These are phyloP conservation scores for Arthrocladium fulminans DNA, from an alignment of 2,329 filamentous ascomycete species.

Conservation along the genomic window DNA sequence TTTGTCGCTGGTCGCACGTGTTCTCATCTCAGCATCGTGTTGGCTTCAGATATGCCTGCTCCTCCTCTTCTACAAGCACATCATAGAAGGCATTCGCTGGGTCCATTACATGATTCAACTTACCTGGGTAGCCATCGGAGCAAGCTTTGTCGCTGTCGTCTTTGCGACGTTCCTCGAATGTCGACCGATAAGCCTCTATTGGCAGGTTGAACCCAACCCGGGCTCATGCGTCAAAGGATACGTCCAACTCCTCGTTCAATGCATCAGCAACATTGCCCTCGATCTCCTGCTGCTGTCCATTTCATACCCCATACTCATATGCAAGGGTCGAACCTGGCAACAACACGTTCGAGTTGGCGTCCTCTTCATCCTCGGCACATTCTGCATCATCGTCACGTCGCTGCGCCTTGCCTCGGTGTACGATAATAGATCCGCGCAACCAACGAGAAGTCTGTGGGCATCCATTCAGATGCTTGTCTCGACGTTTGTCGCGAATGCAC, in stretches of 20 bases:
- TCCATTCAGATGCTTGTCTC: constrained; percentile 31
- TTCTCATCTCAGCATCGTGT: constrained; percentile 21
- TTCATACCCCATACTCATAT: constrained; percentile 25
- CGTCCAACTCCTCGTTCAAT: constrained; percentile 28
- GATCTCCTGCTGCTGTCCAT: constrained; percentile 26
- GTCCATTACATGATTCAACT: constrained; percentile 20
- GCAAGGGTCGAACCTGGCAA: constrained; percentile 15
- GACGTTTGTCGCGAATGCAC: constrained; percentile 32
- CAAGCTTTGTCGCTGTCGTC: constrained; percentile 28
- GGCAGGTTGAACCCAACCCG: constrained; percentile 43
- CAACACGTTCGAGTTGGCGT: constrained; percentile 28
- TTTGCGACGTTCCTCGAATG: constrained; percentile 31
- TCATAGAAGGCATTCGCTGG: constrained; percentile 19
- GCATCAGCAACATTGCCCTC: constrained; percentile 29
- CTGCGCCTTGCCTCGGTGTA: constrained; percentile 33
- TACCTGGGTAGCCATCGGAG: constrained; percentile 25
- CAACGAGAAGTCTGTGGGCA: constrained; percentile 33
- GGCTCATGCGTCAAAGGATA: constrained; percentile 30
- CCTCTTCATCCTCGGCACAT: constrained; percentile 32
- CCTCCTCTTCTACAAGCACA: constrained; percentile 22
- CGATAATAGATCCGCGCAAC: constrained; percentile 28
- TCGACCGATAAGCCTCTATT: constrained; percentile 46
- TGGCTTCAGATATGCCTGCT: constrained; percentile 24
- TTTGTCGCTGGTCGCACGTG: constrained; percentile 18
- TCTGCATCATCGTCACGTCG: constrained; percentile 35